Evolutionary conservation across 1,139 yeast genomes (phyloP).

Genomic region (Candida mesenterica): DNA sequence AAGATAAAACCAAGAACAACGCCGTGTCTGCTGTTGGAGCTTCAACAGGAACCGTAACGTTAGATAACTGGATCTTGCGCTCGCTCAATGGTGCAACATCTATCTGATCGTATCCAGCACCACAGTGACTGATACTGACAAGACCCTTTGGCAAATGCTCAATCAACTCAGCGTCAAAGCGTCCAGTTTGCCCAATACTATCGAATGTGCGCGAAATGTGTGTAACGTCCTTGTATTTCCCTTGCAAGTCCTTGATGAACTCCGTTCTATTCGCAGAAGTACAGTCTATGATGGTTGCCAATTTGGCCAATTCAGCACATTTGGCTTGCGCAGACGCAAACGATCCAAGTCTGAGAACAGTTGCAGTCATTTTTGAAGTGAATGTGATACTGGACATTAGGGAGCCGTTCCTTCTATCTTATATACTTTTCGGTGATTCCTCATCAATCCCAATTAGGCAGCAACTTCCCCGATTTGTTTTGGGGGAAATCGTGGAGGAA

Average conservation of each 20-base stretch:
- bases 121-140: constrained; percentile 69
- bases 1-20: constrained; percentile 60
- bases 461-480: no score
- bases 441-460: no score
- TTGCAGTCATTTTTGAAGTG: not conserved
- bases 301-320: constrained; percentile 49
- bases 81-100: constrained; percentile 53
- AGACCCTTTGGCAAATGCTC: constrained; percentile 58
- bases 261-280: constrained; percentile 46
- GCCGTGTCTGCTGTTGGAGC: constrained; percentile 84
- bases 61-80: constrained; percentile 62
- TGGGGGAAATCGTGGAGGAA: no score
- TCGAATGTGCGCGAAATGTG: constrained; percentile 54
- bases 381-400: not conserved
- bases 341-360: constrained; percentile 51
- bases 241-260: constrained; percentile 50
- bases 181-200: constrained; percentile 56
- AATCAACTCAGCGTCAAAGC: constrained; percentile 72
- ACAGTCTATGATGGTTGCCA: constrained; percentile 52
- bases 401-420: no score
- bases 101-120: constrained; percentile 93
- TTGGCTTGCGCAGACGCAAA: constrained; percentile 52
- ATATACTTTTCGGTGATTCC: no score
- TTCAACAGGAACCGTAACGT: constrained; percentile 72
- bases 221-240: constrained; percentile 46